Percentiles rank a stretch among this genome's conserved stretches.
phyloP scores from a whole-genome alignment of 2,329 filamentous ascomycete genomes.

The Venturia aucupariae region DNA sequence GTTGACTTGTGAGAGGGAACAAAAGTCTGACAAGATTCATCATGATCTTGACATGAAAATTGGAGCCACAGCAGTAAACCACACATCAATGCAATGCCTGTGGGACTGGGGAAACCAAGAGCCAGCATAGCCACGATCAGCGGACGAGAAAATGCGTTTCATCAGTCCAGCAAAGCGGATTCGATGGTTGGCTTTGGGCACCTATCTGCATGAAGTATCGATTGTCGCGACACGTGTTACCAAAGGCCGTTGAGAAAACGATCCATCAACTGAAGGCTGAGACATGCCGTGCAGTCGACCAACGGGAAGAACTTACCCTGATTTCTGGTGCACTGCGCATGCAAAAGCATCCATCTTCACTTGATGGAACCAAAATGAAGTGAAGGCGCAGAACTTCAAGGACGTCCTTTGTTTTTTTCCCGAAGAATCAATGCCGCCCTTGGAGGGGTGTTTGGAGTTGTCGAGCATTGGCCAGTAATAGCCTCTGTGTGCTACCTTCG shows the following conservation, averaged over 20 bases:
- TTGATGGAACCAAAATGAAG: background rate
- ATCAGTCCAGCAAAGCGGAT: background rate
- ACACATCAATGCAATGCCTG: background rate
- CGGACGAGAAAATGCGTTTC: background rate
- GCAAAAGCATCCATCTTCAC: background rate
- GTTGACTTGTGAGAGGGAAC: background rate
- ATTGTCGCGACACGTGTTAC: background rate
- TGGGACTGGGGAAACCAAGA: background rate
- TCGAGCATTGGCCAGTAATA: background rate
- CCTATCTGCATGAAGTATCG: background rate
- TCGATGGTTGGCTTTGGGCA: background rate
- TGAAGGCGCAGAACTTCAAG: background rate
- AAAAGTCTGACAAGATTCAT: background rate
- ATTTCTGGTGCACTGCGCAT: too few relatives aligned
- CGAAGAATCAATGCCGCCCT: background rate
- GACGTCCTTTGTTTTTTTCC: background rate
- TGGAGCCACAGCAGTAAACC: background rate
- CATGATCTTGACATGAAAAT: background rate
- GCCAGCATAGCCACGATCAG: background rate
- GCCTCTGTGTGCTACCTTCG: background rate
- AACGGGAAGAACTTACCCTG: background rate
- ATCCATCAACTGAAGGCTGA: background rate
- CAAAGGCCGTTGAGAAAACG: background rate
- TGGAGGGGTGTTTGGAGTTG: background rate
- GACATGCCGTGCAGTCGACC: background rate